Evolutionary conservation across 2,329 filamentous ascomycete species (phyloP).

Genomic region (Colletotrichum paranaense): DNA sequence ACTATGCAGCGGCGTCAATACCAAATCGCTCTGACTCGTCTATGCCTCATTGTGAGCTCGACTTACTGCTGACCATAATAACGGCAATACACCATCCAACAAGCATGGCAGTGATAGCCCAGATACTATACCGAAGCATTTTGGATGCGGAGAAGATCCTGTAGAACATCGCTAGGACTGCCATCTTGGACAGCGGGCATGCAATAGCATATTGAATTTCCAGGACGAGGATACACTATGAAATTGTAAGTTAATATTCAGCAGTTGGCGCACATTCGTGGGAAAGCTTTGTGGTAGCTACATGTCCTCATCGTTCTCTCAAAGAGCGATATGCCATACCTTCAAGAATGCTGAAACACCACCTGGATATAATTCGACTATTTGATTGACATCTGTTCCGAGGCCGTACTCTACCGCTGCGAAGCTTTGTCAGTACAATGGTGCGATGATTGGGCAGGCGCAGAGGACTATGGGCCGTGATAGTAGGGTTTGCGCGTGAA

Average conservation of each 20-base stretch:
- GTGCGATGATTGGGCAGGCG: neutral
- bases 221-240: conserved; percentile 1
- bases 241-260: neutral
- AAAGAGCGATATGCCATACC: neutral
- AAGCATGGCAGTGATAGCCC: neutral
- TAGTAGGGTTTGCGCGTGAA: neutral
- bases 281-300: neutral
- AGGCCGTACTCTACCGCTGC: neutral
- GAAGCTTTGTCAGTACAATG: neutral
- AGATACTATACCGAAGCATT: neutral
- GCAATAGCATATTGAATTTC: conserved; percentile 2
- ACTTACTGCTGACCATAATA: conserved; percentile 1
- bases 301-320: neutral
- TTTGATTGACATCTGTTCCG: neutral
- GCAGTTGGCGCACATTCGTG: neutral
- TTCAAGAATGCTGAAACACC: conserved; percentile 1
- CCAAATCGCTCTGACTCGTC: no score
- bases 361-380: neutral
- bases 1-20: no score
- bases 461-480: neutral
- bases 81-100: conserved; percentile 7
- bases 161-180: conserved; percentile 12
- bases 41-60: neutral
- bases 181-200: conserved; percentile 5
- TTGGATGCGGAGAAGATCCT: conserved; percentile 20